Percentiles rank a stretch among this genome's conserved stretches.
phyloP scores from a whole-genome alignment of 371 early-diverging fungal genomes.

The Rhizopus arrhizus region DNA sequence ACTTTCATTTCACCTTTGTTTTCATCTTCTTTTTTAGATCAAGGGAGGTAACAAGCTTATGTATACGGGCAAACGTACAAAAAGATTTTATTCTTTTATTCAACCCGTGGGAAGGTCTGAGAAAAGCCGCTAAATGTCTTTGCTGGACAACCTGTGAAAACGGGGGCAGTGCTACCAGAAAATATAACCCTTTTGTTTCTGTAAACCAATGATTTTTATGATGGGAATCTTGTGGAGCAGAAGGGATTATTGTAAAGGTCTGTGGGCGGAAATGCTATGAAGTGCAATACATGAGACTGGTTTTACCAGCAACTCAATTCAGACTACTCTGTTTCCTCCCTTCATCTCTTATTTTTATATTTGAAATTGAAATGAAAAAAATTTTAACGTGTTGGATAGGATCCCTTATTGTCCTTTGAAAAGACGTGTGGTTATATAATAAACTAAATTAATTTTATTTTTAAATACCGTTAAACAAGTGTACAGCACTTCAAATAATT shows the following conservation, averaged over 20 bases:
- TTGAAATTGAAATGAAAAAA: no score
- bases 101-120: conserved; percentile 59
- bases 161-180: conserved; percentile 51
- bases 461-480: no score
- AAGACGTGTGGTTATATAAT: no score
- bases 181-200: conserved; percentile 15
- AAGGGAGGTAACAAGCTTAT: conserved; percentile 49
- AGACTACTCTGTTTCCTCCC: conserved; percentile 53
- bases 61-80: conserved; percentile 58
- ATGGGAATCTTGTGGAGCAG: not conserved
- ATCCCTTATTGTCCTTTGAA: no score
- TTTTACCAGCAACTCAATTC: conserved; percentile 50
- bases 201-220: conserved; percentile 21
- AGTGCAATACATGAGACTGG: conserved; percentile 56
- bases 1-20: no score
- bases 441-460: no score
- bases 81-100: conserved; percentile 41
- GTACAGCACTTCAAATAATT: no score
- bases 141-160: conserved; percentile 49
- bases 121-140: conserved; percentile 52
- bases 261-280: conserved; percentile 51
- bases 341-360: no score
- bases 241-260: conserved; percentile 38
- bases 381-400: no score
- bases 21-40: not conserved